Evolutionary conservation across 306 rosid species (phyloP).

Genomic region (Cajanus cajan): DNA sequence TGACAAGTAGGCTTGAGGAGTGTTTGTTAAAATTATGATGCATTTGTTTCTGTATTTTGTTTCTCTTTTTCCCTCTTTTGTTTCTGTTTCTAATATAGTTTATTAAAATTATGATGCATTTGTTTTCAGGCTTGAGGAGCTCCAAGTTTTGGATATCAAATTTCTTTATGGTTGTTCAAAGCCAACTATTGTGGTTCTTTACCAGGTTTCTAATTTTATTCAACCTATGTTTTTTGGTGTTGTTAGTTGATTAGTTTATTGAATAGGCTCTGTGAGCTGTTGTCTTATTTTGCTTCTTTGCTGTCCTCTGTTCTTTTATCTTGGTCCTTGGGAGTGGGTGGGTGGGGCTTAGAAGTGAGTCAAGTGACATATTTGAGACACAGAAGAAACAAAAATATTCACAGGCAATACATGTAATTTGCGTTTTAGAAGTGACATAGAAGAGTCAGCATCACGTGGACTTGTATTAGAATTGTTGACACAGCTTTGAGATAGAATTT

Average conservation of each 20-base stretch:
- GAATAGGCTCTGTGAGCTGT: not conserved
- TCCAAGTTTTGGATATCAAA: conserved; percentile 95
- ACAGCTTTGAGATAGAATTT: not conserved
- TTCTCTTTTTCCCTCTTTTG: not conserved
- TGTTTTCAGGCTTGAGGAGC: conserved; percentile 96
- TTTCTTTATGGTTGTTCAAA: conserved; percentile 94
- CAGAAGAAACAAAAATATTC: not conserved
- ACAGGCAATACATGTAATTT: not conserved
- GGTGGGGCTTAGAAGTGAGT: too few species aligned
- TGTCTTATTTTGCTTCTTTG: not conserved
- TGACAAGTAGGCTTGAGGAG: too few species aligned
- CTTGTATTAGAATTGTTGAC: not conserved
- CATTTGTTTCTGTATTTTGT: too few species aligned
- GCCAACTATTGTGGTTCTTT: conserved; percentile 97
- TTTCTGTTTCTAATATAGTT: not conserved
- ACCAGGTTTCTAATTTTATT: conserved; percentile 59
- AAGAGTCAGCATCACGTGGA: not conserved
- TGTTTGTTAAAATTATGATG: too few species aligned
- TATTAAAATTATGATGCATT: conserved; percentile 16
- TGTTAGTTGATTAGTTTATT: not conserved
- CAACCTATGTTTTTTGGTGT: conserved; percentile 15
- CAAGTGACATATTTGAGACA: not conserved
- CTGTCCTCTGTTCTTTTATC: not conserved
- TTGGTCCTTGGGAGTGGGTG: not conserved
- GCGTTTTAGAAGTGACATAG: not conserved